Evolutionary conservation across 1,284 basidiomycete genomes (phyloP).

Genomic region (Ceratobasidium sp.): DNA sequence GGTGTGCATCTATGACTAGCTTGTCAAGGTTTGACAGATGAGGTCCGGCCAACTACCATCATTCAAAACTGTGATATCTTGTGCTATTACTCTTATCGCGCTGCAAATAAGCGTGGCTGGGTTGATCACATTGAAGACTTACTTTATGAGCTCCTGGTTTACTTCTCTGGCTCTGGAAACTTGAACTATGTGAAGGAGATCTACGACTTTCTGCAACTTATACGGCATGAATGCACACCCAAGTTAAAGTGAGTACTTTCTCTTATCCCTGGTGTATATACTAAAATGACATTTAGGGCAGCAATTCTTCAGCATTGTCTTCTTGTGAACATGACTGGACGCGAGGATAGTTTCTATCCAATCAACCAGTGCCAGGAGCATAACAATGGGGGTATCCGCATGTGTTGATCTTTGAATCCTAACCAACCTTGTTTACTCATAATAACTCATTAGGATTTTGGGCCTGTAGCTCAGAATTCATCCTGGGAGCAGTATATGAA

Average conservation of each 20-base stretch:
- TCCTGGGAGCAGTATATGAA: conserved; percentile 4
- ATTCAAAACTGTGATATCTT: too few relatives aligned
- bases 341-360: conserved; percentile 13
- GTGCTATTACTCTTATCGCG: background rate
- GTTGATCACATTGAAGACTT: conserved; percentile 1
- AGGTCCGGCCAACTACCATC: background rate
- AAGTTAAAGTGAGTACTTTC: background rate
- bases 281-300: background rate
- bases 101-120: background rate
- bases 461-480: background rate
- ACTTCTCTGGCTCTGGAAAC: background rate
- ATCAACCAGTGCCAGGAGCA: conserved; percentile 14
- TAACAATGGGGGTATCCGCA: conserved; percentile 10
- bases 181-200: conserved; percentile 9
- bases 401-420: background rate
- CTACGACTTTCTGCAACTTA: background rate
- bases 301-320: background rate
- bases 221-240: background rate
- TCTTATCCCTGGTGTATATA: background rate
- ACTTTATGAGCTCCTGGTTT: background rate
- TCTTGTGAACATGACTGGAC: background rate
- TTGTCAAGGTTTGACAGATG: background rate
- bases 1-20: background rate
- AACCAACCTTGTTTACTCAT: too few relatives aligned
- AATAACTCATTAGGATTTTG: conserved; percentile 22